A percentile compares a stretch with the other conserved stretches of the same genome.
phyloP scores from a whole-genome alignment of 495 filamentous ascomycete genomes.

The Penicillium malachiteum region DNA sequence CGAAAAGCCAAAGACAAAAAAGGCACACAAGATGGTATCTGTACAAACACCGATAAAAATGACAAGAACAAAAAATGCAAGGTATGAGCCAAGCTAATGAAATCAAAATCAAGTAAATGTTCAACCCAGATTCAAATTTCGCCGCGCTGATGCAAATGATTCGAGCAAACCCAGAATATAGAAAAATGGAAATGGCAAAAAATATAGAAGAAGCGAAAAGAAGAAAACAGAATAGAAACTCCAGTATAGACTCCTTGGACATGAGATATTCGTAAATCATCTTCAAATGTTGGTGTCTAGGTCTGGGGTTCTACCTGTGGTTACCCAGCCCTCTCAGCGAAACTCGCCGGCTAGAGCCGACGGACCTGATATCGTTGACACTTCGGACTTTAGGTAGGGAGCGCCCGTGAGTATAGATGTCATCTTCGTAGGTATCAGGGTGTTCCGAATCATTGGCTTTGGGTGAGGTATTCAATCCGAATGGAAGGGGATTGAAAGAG shows the following conservation, averaged over 20 bases:
- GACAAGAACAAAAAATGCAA: not conserved
- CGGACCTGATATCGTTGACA: conserved; percentile 41
- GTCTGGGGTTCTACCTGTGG: conserved; percentile 14
- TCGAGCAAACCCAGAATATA: not conserved
- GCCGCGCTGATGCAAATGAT: conserved; percentile 35
- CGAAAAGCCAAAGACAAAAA: not conserved
- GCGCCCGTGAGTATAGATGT: not conserved
- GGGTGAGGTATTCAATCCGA: conserved; percentile 6
- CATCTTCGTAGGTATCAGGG: conserved; percentile 9
- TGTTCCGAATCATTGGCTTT: not conserved
- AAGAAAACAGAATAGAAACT: not conserved
- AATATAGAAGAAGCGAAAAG: conserved; percentile 3
- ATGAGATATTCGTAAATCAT: not conserved
- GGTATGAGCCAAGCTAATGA: not conserved
- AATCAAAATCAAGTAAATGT: not conserved
- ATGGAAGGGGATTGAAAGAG: conserved; percentile 27
- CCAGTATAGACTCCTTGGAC: not conserved
- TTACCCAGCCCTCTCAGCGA: conserved; percentile 36
- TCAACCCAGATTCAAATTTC: conserved; percentile 8
- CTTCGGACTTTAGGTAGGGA: conserved; percentile 38
- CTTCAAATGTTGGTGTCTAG: not conserved
- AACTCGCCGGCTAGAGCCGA: conserved; percentile 39
- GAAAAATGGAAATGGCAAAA: conserved; percentile 4
- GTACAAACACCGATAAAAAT: not conserved
- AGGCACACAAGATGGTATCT: not conserved